Base-by-base conservation (phyloP, 331 rosid genomes). In the Quercus phellos region DNA sequence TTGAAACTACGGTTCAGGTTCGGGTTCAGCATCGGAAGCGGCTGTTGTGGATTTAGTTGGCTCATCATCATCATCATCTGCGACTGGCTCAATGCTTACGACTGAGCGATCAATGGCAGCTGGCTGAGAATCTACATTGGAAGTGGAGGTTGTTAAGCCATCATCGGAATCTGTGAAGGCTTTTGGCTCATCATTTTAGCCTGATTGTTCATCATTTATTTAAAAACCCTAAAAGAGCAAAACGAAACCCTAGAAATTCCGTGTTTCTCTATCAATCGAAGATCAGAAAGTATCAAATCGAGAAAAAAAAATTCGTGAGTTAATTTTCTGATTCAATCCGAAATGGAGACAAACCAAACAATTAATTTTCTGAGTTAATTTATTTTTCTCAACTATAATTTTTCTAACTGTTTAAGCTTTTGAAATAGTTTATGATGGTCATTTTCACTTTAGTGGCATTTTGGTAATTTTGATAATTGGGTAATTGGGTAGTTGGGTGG, bases 161-260 rank as follows among this genome's bases (percentile, higher is more conserved):
- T 32, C 63, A 76, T 13, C 35, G 84, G 70, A 68, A 76, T 86
- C 55, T 80, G 89, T 4, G 84, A 74, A 90, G 87, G 84, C 55
- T 80, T 87, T 10, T 81, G 91, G 64, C 73, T 82, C 84, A 82
- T 84, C 80, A 84, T 75, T 77, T 82, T 82, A 13, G 83, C 81
- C 68, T 64, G 88, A 72, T 89, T 94, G 88, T 88, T 91, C 94
- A 87, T 87, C 75, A 69, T 42, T 69, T 13, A 1, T 16, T 51
- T 66, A 19, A 7, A 55, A 72, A 29, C 32, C 46, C 46, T 8
- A 38, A 8, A 38, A 38, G 46, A 38, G 46, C 55, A 81, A 81
- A 14, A 19, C n/a, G 19, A 30, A 7, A 19, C 32, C 6, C 58
- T 13, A 6, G 14, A 21, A 34, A 38, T 43, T 38, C 43, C n/a